Evolutionary conservation across 2,329 filamentous ascomycete genomes (phyloP), one percentile per base, ranked within the genome.

Genomic region (Cyclaneusma minus): DNA sequence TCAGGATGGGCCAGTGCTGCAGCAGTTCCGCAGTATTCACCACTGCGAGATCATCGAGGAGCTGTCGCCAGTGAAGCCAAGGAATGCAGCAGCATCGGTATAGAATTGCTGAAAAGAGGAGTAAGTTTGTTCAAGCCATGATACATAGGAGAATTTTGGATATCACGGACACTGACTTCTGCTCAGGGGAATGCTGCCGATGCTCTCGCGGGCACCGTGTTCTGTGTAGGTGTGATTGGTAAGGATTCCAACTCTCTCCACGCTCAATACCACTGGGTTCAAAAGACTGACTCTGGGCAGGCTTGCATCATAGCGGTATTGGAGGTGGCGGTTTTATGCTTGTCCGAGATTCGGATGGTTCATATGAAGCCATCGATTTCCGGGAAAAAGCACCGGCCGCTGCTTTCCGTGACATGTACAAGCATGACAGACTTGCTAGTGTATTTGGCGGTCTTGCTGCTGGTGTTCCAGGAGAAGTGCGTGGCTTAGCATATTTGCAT

Each of bases 261-360:
- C n/a, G n/a, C n/a, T n/a, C n/a, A n/a, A n/a, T n/a, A 7, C n/a
- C 18, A 8, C 18, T 20, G 18, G 18, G 8, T 20, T 8, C 18
- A 8, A 8, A 20, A 11, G 8, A 16, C 29, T 39, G 14, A 35
- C 24, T 1, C 6, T 13, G 7, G n/a, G n/a, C 17, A 62, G 58
- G 65, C 29, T 80, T 80, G 70, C 80, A 82, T 39, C 79, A 85
- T 47, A 68, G 67, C 21, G 85, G 87, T 10, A 77, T 94, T 32
- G 85, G 81, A 12, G 87, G 87, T 5, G 87, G 87, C 21, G 87
- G 87, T 3, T 95, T 95, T 52, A 79, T 84, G 64, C 60, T 93
- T 4, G 68, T 93, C 4, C 72, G 81, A 24, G 62, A 69, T 17
- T 55, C 68, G 10, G 59, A 81, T 31, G 83, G 83, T n/a, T 58